Conservation (phyloP, 192 early-diverging fungal species). For the Coemansia sp. region DNA sequence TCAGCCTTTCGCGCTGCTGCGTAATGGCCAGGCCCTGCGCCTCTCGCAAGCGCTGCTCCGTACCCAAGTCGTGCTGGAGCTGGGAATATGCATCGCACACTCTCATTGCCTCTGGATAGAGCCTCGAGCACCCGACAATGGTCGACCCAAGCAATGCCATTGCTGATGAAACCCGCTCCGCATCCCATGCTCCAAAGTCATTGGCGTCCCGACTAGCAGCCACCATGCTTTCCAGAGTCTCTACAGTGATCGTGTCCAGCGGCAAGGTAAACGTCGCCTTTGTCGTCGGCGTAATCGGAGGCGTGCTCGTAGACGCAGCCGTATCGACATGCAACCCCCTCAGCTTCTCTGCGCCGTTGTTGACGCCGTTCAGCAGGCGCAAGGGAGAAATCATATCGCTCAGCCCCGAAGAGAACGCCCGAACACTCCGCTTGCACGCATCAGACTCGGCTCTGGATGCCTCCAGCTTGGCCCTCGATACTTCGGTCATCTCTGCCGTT, state of each 20-base stretch:
- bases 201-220: neutral
- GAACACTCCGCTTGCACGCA: constrained; percentile 14
- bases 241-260: constrained; percentile 11
- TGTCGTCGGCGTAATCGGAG: constrained; percentile 44
- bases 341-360: constrained; percentile 36
- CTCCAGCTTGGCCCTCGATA: constrained; percentile 14
- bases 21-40: constrained; percentile 52
- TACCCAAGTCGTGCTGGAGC: constrained; percentile 37
- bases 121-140: constrained; percentile 23
- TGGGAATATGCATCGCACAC: constrained; percentile 28
- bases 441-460: constrained; percentile 18
- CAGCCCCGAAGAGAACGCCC: constrained; percentile 31
- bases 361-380: constrained; percentile 29
- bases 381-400: constrained; percentile 24
- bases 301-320: constrained; percentile 18
- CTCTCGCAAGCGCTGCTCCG: constrained; percentile 55
- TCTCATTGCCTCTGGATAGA: constrained; percentile 33
- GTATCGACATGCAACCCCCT: constrained; percentile 5
- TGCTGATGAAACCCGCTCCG: constrained; percentile 22
- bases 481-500: constrained; percentile 25
- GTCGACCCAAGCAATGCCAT: constrained; percentile 35
- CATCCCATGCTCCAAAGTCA: constrained; percentile 11
- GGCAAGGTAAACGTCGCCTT: constrained; percentile 9
- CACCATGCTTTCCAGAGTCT: constrained; percentile 16
- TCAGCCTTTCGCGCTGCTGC: constrained; percentile 54